Evolutionary conservation across 371 early-diverging fungal species (phyloP).

Genomic region (Chytridium lagenaria): DNA sequence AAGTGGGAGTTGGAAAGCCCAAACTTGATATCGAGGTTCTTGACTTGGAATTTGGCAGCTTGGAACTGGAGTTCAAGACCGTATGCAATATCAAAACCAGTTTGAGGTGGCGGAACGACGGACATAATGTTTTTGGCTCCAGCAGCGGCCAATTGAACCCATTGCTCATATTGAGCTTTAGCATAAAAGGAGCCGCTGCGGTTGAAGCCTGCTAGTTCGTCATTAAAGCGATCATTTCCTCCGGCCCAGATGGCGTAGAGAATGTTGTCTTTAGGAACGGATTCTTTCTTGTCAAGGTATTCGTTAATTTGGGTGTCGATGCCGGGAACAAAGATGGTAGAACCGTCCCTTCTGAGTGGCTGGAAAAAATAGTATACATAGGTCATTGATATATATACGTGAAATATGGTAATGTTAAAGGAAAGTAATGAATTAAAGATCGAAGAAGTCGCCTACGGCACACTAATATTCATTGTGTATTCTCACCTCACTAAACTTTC

Average conservation of each 20-base stretch:
- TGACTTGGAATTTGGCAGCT: background rate
- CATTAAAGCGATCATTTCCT: constrained; percentile 17
- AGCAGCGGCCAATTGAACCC: background rate
- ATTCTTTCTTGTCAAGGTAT: background rate
- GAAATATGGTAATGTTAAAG: background rate
- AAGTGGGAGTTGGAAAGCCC: background rate
- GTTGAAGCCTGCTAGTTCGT: background rate
- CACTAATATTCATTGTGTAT: too few relatives aligned
- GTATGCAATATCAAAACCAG: constrained; percentile 1
- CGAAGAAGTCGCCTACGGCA: too few relatives aligned
- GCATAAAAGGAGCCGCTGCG: background rate
- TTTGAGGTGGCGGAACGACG: background rate
- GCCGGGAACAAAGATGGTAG: constrained; percentile 8
- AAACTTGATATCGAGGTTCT: background rate
- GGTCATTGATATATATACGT: background rate
- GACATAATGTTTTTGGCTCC: constrained; percentile 13
- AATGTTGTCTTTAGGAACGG: constrained; percentile 2
- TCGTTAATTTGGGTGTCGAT: constrained; percentile 16
- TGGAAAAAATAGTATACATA: background rate
- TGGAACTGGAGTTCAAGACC: background rate
- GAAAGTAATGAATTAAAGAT: too few relatives aligned
- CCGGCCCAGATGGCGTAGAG: constrained; percentile 17
- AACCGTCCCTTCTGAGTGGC: constrained; percentile 16
- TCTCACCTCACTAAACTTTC: constrained; percentile 12
- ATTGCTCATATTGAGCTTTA: constrained; percentile 2